Evolutionary conservation across 2,329 filamentous ascomycete species (phyloP), one percentile per base, ranked within the genome.

Genomic region (Ophiostoma populinum): DNA sequence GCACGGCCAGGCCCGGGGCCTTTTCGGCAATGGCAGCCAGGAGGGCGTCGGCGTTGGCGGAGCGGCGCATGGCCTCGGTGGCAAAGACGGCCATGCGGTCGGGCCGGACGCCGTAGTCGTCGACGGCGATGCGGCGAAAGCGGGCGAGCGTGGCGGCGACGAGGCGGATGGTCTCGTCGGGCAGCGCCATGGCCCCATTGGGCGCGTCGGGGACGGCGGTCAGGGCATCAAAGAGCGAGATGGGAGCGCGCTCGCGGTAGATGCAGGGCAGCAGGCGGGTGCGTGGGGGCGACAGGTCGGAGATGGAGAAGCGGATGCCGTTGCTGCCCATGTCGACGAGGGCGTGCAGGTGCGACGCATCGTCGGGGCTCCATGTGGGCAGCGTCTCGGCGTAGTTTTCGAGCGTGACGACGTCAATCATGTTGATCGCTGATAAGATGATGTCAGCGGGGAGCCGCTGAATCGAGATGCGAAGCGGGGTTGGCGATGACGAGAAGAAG

Each of bases 301-400:
- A 81, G 48, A 93, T 82, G 29, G 82, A 87, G 62, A 92, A 92
- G 37, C 86, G 81, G 47, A 93, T 87, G 47, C 85, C 86, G 61
- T 93, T 94, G 61, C 83, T 82, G 32, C 67, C 67, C 65, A 72
- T 70, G 43, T 72, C 67, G 37, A 72, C 67, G 35, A 72, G 52
- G 35, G 67, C 67, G 47, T 66, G 66, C 12, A 68, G 56, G 40
- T 70, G 65, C 46, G 51, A 66, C 35, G 56, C 45, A 28, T 54
- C 55, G 36, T 56, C 46, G 18, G 61, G 55, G 35, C 55, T 48
- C 67, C 66, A 71, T 51, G 47, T 47, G 24, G 61, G 58, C 46
- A 71, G 54, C 47, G 56, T 62, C 26, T 59, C 49, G 40, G 54
- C 47, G 39, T 67, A 57, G 45, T 68, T 67, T 13, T 64, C 60